These are phyloP conservation scores for Candida silvatica DNA, from an alignment of 805 yeast species.

Conservation along the genomic window DNA sequence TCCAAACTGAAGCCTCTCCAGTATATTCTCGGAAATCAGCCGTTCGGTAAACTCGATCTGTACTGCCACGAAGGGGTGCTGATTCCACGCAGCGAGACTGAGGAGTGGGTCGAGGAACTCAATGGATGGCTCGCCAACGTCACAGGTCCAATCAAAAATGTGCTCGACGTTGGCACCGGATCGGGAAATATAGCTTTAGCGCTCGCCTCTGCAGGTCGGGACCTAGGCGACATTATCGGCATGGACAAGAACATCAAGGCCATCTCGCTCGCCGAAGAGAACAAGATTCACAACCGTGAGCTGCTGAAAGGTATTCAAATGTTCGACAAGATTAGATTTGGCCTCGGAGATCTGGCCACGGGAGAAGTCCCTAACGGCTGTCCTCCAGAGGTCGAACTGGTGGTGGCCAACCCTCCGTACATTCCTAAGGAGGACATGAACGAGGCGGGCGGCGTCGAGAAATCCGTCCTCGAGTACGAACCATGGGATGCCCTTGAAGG, in stretches of 20 bases:
- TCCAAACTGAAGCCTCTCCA: constrained; percentile 62
- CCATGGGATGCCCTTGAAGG: constrained; percentile 80
- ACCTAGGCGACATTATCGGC: constrained; percentile 24
- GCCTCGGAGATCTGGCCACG: constrained; percentile 15
- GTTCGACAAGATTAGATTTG: constrained; percentile 8
- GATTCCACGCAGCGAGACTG: constrained; percentile 94
- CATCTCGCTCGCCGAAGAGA: constrained; percentile 37
- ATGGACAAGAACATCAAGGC: constrained; percentile 54
- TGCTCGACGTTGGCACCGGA: constrained; percentile 75
- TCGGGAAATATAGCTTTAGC: constrained; percentile 77
- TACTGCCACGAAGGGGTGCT: constrained; percentile 56
- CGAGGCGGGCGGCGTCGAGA: constrained; percentile 36
- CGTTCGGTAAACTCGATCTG: constrained; percentile 67
- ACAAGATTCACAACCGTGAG: constrained; percentile 21
- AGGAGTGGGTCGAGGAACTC: constrained; percentile 67
- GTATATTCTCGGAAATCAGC: constrained; percentile 78
- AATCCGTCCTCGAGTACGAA: constrained; percentile 64
- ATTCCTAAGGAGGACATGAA: constrained; percentile 42
- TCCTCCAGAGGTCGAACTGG: constrained; percentile 31
- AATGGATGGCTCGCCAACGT: constrained; percentile 11
- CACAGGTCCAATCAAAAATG: constrained; percentile 1
- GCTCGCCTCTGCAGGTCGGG: constrained; percentile 25
- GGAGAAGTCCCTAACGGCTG: constrained; percentile 3
- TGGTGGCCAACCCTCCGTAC: constrained; percentile 91
- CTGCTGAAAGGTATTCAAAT: too few species aligned